Evolutionary conservation across 1,139 yeast species (phyloP).

Genomic region (Sugiyamaella xylanicola): DNA sequence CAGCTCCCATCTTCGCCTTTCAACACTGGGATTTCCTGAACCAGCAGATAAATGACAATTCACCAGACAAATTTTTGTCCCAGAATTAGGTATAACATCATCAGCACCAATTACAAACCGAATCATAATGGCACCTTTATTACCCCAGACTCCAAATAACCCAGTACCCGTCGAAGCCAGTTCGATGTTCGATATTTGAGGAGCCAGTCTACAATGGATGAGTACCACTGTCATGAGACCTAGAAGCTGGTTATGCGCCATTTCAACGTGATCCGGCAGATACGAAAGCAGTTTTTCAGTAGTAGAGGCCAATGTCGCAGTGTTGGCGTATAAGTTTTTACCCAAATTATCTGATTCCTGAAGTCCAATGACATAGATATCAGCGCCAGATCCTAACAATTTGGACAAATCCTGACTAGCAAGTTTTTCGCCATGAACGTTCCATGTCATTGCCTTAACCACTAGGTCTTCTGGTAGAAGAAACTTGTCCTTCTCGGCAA

Average conservation of each 20-base stretch:
- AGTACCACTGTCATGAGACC: constrained; percentile 53
- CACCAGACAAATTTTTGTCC: constrained; percentile 55
- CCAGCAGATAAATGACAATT: constrained; percentile 74
- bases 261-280: constrained; percentile 34
- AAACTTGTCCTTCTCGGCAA: constrained; percentile 5
- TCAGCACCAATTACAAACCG: constrained; percentile 40
- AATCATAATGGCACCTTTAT: constrained; percentile 57
- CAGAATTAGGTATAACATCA: constrained; percentile 36
- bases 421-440: constrained; percentile 48
- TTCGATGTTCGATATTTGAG: constrained; percentile 46
- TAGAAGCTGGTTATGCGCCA: constrained; percentile 50
- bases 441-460: constrained; percentile 50
- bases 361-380: constrained; percentile 48
- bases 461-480: constrained; percentile 4
- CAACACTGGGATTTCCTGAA: constrained; percentile 54
- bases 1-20: constrained; percentile 49
- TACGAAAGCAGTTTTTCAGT: constrained; percentile 38
- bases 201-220: constrained; percentile 38
- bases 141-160: constrained; percentile 58
- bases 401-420: constrained; percentile 33
- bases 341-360: constrained; percentile 60
- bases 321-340: constrained; percentile 49
- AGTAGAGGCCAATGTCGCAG: constrained; percentile 47
- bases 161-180: constrained; percentile 56
- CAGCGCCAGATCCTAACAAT: constrained; percentile 29